These are phyloP conservation scores for Datisca glomerata DNA, from an alignment of 306 rosid species.

Conservation along the genomic window DNA sequence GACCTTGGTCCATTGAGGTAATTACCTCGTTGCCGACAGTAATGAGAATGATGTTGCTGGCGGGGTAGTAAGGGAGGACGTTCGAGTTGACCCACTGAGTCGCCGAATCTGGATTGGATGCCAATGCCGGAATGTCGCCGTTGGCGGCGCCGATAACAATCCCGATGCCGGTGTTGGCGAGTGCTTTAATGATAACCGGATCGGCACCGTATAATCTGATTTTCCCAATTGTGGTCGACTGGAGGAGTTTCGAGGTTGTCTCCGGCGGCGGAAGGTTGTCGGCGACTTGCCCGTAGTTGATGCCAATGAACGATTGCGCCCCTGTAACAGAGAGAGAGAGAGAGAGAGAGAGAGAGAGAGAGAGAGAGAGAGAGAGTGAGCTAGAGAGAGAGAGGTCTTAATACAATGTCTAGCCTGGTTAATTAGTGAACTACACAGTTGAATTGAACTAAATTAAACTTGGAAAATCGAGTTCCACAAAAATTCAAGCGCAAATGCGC, in stretches of 20 bases:
- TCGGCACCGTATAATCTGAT: slow-evolving; percentile 68
- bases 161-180: slow-evolving; percentile 52
- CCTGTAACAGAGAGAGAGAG: slow-evolving; percentile 27
- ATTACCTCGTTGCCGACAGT: slow-evolving; percentile 84
- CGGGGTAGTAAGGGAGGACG: slow-evolving; percentile 51
- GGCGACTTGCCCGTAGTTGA: slow-evolving; percentile 72
- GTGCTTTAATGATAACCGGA: slow-evolving; percentile 41
- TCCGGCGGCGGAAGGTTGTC: slow-evolving; percentile 61
- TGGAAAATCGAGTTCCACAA: background rate
- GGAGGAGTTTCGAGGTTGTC: slow-evolving; percentile 38
- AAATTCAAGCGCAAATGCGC: background rate
- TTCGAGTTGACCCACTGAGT: slow-evolving; percentile 56
- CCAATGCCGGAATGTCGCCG: slow-evolving; percentile 54
- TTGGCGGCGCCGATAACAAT: slow-evolving; percentile 48
- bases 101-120: slow-evolving; percentile 59
- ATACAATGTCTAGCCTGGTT: no score
- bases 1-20: slow-evolving; percentile 30
- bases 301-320: slow-evolving; percentile 73
- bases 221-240: slow-evolving; percentile 49
- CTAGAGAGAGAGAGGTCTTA: background rate
- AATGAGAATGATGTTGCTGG: slow-evolving; percentile 52
- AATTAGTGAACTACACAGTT: background rate
- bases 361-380: slow-evolving; percentile 34
- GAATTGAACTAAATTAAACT: background rate
- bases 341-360: slow-evolving; percentile 17